These are phyloP conservation scores for Penicillium malachiteum DNA, from an alignment of 495 filamentous ascomycete species.

Conservation along the genomic window DNA sequence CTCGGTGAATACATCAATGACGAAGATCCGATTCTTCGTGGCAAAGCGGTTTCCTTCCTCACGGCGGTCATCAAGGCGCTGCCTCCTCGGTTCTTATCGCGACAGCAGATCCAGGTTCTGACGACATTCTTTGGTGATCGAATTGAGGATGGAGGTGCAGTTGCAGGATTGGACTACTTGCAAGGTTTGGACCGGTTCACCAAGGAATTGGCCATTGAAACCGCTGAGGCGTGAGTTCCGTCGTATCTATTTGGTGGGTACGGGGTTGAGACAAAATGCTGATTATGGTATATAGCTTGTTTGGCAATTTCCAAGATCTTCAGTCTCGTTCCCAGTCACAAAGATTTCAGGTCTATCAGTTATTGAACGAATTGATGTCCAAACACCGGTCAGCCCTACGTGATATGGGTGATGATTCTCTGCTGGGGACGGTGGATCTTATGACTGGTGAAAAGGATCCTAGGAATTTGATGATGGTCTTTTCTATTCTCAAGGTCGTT, in stretches of 20 bases:
- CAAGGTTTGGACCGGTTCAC: constrained; percentile 50
- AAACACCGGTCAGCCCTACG: constrained; percentile 58
- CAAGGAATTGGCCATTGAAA: constrained; percentile 46
- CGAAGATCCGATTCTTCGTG: constrained; percentile 61
- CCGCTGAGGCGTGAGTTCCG: constrained; percentile 47
- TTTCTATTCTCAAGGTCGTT: constrained; percentile 68
- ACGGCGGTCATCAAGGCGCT: constrained; percentile 61
- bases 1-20: constrained; percentile 70
- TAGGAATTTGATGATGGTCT: constrained; percentile 74
- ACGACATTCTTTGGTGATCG: constrained; percentile 61
- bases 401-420: constrained; percentile 56
- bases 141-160: constrained; percentile 58
- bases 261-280: constrained; percentile 5
- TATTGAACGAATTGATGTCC: constrained; percentile 65
- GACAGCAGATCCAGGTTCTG: constrained; percentile 64
- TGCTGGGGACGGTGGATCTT: constrained; percentile 63
- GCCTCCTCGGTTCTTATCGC: constrained; percentile 57
- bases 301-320: constrained; percentile 54
- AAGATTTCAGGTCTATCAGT: constrained; percentile 61
- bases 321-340: constrained; percentile 63
- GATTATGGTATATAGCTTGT: constrained; percentile 34
- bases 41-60: constrained; percentile 68
- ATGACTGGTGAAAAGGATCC: constrained; percentile 78
- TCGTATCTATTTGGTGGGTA: background rate
- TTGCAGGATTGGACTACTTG: constrained; percentile 48